Conservation (phyloP, 78 protist species). For the Dictyostelium capitatum region DNA sequence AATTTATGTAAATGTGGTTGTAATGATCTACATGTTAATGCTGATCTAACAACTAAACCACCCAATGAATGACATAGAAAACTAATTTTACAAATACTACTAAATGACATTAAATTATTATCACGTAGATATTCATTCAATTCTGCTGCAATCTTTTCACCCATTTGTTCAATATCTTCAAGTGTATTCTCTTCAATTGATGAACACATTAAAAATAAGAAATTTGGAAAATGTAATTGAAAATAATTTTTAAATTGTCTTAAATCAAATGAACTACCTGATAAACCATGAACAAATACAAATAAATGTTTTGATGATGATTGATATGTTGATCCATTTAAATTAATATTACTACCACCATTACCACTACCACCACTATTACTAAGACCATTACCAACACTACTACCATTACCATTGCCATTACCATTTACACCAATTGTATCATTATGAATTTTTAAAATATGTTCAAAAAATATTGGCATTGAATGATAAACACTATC, state of each 20-base stretch:
- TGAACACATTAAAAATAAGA: constrained; percentile 58
- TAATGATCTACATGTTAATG: constrained; percentile 54
- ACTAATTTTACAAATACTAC: constrained; percentile 44
- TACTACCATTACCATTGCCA: too few relatives aligned
- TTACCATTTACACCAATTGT: neutral
- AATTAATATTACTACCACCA: neutral
- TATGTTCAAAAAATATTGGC: constrained; percentile 75
- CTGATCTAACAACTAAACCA: constrained; percentile 84
- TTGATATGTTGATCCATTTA: neutral
- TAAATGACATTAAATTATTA: constrained; percentile 16
- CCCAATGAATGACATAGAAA: constrained; percentile 88
- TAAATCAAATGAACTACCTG: constrained; percentile 80
- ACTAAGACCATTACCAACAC: too few relatives aligned
- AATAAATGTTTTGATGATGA: constrained; percentile 66
- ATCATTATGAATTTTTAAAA: constrained; percentile 38
- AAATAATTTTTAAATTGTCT: constrained; percentile 71
- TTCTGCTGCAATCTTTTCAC: constrained; percentile 79
- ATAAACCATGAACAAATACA: constrained; percentile 85
- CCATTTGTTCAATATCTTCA: constrained; percentile 73
- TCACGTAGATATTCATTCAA: constrained; percentile 34
- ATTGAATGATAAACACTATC: constrained; percentile 51
- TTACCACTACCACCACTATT: too few relatives aligned
- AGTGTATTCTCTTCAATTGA: constrained; percentile 77
- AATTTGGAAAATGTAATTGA: constrained; percentile 48
- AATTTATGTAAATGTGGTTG: constrained; percentile 13